These are phyloP conservation scores for Forsythia viridissima DNA, from an alignment of 257 asterid species.

Conservation along the genomic window DNA sequence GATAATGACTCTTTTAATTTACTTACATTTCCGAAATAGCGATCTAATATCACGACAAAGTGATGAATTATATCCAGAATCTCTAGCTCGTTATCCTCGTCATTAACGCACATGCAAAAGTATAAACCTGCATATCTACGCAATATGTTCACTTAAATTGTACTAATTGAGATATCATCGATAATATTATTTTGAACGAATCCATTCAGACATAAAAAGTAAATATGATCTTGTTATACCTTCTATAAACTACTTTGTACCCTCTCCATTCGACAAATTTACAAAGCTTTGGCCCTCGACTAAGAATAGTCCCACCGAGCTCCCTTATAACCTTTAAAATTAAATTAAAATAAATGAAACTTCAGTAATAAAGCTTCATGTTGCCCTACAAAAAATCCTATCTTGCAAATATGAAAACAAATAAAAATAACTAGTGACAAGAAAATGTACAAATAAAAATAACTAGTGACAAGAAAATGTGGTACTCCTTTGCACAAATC, in stretches of 20 bases:
- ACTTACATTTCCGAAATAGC: constrained; percentile 17
- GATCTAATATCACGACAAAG: constrained; percentile 19
- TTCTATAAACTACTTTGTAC: constrained; percentile 16
- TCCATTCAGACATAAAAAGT: background rate
- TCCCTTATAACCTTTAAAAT: constrained; percentile 9
- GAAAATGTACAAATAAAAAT: too few species aligned
- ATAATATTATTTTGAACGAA: background rate
- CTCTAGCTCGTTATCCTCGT: constrained; percentile 12
- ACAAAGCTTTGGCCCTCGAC: constrained; percentile 20
- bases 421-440: too few species aligned
- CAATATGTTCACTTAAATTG: background rate
- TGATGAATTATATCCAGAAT: constrained; percentile 19
- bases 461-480: too few species aligned
- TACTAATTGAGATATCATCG: background rate
- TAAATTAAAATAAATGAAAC: background rate
- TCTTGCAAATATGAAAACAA: too few species aligned
- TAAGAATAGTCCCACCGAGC: constrained; percentile 16
- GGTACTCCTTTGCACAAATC: too few species aligned
- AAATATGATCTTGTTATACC: background rate
- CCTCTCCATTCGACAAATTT: constrained; percentile 19
- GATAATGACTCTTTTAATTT: background rate
- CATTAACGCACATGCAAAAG: constrained; percentile 17
- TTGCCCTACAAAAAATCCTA: too few species aligned
- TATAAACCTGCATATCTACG: constrained; percentile 14
- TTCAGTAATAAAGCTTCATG: background rate